phyloP scores from a whole-genome alignment of 2,329 filamentous ascomycete species.

The Kalaharituber pfeilii region DNA sequence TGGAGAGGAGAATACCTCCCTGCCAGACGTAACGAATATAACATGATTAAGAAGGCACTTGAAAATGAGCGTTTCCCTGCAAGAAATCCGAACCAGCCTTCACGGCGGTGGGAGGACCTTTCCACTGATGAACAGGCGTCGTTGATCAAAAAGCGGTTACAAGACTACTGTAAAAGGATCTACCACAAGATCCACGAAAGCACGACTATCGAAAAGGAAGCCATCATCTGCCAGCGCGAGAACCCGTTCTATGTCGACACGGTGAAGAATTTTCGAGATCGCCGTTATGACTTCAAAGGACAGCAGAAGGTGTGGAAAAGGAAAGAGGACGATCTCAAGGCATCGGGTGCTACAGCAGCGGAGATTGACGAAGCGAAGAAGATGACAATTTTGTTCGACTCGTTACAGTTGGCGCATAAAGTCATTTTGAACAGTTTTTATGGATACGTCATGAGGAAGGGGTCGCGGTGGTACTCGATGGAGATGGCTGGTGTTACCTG shows the following conservation, averaged over 20 bases:
- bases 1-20: constrained; percentile 97
- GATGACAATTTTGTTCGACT: constrained; percentile 95
- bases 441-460: constrained; percentile 98
- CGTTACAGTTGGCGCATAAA: constrained; percentile 89
- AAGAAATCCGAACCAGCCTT: constrained; percentile 50
- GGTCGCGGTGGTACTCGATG: constrained; percentile 96
- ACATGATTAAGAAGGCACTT: constrained; percentile 87
- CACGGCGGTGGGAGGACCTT: constrained; percentile 64
- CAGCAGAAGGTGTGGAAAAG: constrained; percentile 98
- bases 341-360: constrained; percentile 52
- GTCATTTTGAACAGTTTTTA: constrained; percentile 99
- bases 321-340: constrained; percentile 75
- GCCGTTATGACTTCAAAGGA: constrained; percentile 95
- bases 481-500: constrained; percentile 99
- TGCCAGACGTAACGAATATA: constrained; percentile 93
- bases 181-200: constrained; percentile 98
- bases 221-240: constrained; percentile 94
- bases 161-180: constrained; percentile 92
- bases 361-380: constrained; percentile 94
- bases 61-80: constrained; percentile 87
- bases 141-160: constrained; percentile 69
- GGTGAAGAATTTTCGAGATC: constrained; percentile 87
- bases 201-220: constrained; percentile 79
- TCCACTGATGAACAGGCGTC: constrained; percentile 62
- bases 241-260: constrained; percentile 98